Percentiles rank a stretch among this genome's conserved stretches.
These are phyloP conservation scores for Fusarium burgessii DNA, from an alignment of 2,329 filamentous ascomycete genomes.

Conservation along the genomic window DNA sequence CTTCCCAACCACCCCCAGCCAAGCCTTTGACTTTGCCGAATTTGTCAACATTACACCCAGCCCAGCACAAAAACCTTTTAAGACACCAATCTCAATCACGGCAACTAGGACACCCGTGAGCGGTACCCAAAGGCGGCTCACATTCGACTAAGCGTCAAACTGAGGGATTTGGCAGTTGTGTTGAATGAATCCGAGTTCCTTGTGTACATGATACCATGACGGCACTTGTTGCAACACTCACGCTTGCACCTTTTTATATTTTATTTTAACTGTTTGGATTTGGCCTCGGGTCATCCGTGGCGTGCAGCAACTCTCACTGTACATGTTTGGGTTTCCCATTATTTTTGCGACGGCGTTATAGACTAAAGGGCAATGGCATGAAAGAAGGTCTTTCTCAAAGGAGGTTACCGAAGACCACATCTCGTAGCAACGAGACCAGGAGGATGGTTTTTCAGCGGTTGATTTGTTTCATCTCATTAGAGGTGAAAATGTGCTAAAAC, in stretches of 20 bases:
- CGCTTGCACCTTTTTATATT: constrained; percentile 26
- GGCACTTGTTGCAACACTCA: constrained; percentile 45
- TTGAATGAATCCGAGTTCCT: constrained; percentile 34
- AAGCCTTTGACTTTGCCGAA: constrained; percentile 91
- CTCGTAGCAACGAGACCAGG: constrained; percentile 13
- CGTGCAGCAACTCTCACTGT: constrained; percentile 36
- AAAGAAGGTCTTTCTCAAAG: constrained; percentile 25
- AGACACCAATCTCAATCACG: constrained; percentile 74
- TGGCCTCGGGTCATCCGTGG: constrained; percentile 20
- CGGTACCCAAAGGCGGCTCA: constrained; percentile 79
- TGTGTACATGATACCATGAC: constrained; percentile 55
- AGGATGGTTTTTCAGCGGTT: constrained; percentile 24
- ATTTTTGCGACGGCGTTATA: constrained; percentile 46
- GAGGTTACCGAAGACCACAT: constrained; percentile 20
- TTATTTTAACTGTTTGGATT: constrained; percentile 27
- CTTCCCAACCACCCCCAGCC: constrained; percentile 82
- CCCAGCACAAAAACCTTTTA: constrained; percentile 90
- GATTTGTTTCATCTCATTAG: constrained; percentile 33
- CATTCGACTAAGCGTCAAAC: constrained; percentile 76
- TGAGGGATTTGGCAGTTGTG: constrained; percentile 5
- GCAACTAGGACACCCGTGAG: constrained; percentile 68
- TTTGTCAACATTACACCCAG: constrained; percentile 98
- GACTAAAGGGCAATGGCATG: constrained; percentile 41
- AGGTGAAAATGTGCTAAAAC: constrained; percentile 29
- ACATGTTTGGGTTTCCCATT: constrained; percentile 29